Conservation (phyloP, 2,329 filamentous ascomycete genomes). For the Calcarisporium arbuscula region DNA sequence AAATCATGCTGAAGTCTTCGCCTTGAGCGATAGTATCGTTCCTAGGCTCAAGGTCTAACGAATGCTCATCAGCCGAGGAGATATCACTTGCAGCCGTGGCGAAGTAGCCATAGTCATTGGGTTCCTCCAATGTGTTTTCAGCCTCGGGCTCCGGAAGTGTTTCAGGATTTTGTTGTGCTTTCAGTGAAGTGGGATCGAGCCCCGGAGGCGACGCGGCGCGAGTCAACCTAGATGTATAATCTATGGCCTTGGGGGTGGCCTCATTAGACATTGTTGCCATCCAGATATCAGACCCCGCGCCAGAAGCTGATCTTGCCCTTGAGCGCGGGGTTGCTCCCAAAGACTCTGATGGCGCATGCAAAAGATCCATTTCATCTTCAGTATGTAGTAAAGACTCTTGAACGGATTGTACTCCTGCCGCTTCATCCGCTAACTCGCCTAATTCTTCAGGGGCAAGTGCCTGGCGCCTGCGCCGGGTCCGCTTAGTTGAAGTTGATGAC, state of each 20-base stretch:
- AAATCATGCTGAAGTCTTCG: slow-evolving; percentile 56
- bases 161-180: no score
- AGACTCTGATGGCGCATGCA: slow-evolving; percentile 16
- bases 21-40: slow-evolving; percentile 39
- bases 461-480: slow-evolving; percentile 14
- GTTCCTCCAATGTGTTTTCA: slow-evolving; percentile 13
- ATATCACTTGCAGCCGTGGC: slow-evolving; percentile 24
- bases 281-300: slow-evolving; percentile 37
- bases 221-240: slow-evolving; percentile 9
- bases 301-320: background rate
- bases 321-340: no score
- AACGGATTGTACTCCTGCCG: slow-evolving; percentile 9
- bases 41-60: slow-evolving; percentile 13
- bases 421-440: slow-evolving; percentile 17
- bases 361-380: slow-evolving; percentile 23
- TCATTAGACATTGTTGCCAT: slow-evolving; percentile 35
- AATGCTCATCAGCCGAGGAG: slow-evolving; percentile 26
- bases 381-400: slow-evolving; percentile 12
- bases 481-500: slow-evolving; percentile 12
- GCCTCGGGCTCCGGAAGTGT: slow-evolving; percentile 1
- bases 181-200: slow-evolving; percentile 10
- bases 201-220: background rate
- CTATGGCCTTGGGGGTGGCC: slow-evolving; percentile 25
- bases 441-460: slow-evolving; percentile 20
- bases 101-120: slow-evolving; percentile 21